Percentiles rank a stretch among this genome's conserved stretches.
phyloP scores from a whole-genome alignment of 768 basidiomycete species.

The Lactarius pseudohatsudake region DNA sequence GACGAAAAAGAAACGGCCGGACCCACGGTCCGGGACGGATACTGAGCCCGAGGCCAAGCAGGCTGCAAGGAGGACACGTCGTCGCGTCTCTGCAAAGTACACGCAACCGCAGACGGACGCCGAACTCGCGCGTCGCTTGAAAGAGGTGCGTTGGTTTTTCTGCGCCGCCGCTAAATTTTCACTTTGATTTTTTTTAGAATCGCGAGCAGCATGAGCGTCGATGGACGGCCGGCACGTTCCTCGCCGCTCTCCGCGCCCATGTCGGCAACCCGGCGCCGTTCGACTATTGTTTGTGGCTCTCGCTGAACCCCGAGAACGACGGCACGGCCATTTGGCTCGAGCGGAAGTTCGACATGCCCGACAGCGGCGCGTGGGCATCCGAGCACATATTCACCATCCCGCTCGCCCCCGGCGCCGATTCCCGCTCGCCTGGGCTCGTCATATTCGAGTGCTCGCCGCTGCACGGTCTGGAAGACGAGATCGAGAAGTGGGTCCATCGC shows the following conservation, averaged over 20 bases:
- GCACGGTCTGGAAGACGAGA: conserved; percentile 57
- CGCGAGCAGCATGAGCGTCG: conserved; percentile 67
- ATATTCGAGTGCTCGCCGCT: conserved; percentile 76
- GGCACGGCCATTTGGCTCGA: conserved; percentile 81
- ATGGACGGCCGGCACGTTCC: conserved; percentile 75
- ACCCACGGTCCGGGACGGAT: conserved; percentile 19
- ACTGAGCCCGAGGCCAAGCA: conserved; percentile 29
- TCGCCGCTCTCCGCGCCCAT: conserved; percentile 45
- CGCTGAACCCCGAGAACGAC: conserved; percentile 68
- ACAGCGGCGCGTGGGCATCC: conserved; percentile 60
- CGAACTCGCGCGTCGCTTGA: conserved; percentile 61
- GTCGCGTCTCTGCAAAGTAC: conserved; percentile 45
- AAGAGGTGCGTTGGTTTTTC: conserved; percentile 51
- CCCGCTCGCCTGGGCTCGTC: conserved; percentile 56
- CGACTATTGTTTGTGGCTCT: conserved; percentile 72
- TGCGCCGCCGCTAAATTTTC: not conserved
- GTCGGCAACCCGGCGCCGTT: conserved; percentile 38
- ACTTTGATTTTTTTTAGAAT: conserved; percentile 47
- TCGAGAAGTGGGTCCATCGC: conserved; percentile 53
- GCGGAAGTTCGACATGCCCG: conserved; percentile 68
- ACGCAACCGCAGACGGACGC: conserved; percentile 59
- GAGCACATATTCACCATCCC: conserved; percentile 65
- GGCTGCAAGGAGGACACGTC: conserved; percentile 36
- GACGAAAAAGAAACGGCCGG: conserved; percentile 35
- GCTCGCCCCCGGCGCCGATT: conserved; percentile 34